phyloP scores from a whole-genome alignment of 176 grass and related monocot species.

The Phoenix roebelenii region DNA sequence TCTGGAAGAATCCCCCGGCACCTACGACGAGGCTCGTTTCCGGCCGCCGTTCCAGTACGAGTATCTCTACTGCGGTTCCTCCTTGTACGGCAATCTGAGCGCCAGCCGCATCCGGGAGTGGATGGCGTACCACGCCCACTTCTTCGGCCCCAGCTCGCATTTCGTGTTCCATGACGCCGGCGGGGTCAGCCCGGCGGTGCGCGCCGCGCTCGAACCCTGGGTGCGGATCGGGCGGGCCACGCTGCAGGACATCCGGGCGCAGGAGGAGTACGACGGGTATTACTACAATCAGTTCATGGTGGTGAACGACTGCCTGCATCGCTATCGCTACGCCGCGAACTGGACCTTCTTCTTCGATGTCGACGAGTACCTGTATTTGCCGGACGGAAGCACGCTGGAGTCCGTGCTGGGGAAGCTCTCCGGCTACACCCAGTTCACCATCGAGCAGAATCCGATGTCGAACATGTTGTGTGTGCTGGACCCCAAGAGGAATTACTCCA shows the following conservation, averaged over 20 bases:
- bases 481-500: constrained; percentile 32
- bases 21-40: constrained; percentile 51
- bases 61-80: constrained; percentile 90
- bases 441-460: constrained; percentile 86
- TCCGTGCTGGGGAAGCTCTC: constrained; percentile 46
- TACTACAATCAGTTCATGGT: constrained; percentile 96
- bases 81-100: constrained; percentile 72
- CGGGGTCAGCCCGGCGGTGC: constrained; percentile 45
- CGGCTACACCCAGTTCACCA: constrained; percentile 70
- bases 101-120: constrained; percentile 62
- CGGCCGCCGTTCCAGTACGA: constrained; percentile 61
- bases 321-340: constrained; percentile 58
- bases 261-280: constrained; percentile 73
- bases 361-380: constrained; percentile 77
- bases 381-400: constrained; percentile 34
- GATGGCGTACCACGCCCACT: constrained; percentile 66
- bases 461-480: constrained; percentile 73
- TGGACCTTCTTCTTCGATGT: constrained; percentile 99
- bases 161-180: constrained; percentile 86
- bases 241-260: constrained; percentile 63
- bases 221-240: constrained; percentile 56
- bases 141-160: constrained; percentile 78
- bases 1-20: constrained; percentile 55
- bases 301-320: constrained; percentile 82
- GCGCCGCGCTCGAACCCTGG: constrained; percentile 65